Percentiles rank a stretch among this genome's conserved stretches.
These are phyloP conservation scores for Tuber aestivum DNA, from an alignment of 495 filamentous ascomycete species.

Conservation along the genomic window DNA sequence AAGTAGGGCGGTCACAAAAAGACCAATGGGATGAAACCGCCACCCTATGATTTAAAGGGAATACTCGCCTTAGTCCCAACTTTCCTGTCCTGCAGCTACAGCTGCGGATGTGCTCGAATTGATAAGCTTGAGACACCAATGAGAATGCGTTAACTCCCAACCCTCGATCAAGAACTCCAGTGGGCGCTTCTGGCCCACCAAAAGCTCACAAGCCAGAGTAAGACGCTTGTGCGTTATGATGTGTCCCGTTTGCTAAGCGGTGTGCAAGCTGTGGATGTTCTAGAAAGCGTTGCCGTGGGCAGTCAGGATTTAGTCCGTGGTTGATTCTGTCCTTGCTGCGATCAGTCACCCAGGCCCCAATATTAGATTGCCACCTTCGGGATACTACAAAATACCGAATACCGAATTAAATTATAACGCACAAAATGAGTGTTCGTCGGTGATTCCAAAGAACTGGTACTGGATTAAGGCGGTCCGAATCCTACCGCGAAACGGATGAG, in stretches of 20 bases:
- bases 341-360: not conserved
- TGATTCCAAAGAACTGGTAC: not conserved
- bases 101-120: not conserved
- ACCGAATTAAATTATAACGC: conserved; percentile 1
- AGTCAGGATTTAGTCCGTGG: conserved; percentile 13
- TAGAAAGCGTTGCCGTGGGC: conserved; percentile 10
- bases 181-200: not conserved
- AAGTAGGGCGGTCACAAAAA: not conserved
- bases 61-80: not conserved
- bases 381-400: not conserved
- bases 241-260: conserved; percentile 17
- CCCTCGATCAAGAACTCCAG: not conserved
- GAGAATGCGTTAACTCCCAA: not conserved
- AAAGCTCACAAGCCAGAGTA: not conserved
- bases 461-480: not conserved
- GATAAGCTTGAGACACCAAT: conserved; percentile 1
- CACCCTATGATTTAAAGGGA: not conserved
- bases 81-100: not conserved
- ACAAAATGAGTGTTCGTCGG: not conserved
- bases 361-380: not conserved
- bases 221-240: not conserved
- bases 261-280: conserved; percentile 14
- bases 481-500: not conserved
- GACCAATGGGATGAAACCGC: conserved; percentile 6
- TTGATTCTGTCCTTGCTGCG: not conserved